Percentiles rank a stretch among this genome's conserved stretches.
These are phyloP conservation scores for Hypomontagnella monticulosa DNA, from an alignment of 495 filamentous ascomycete species.

Conservation along the genomic window DNA sequence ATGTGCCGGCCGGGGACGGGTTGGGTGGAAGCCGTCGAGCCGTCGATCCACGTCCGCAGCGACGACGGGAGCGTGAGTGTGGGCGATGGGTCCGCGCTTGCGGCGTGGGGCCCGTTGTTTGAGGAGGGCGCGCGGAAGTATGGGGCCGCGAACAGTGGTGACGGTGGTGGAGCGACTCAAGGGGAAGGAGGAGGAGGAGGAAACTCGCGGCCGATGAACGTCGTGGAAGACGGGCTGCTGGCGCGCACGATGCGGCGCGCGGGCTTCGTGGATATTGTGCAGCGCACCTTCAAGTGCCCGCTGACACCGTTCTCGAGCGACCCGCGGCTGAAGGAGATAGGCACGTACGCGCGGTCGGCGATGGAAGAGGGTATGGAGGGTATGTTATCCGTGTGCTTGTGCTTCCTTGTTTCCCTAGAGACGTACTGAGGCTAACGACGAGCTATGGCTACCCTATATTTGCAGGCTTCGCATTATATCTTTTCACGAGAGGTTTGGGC, in stretches of 20 bases:
- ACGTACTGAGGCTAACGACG: neutral
- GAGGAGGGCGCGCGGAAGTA: constrained; percentile 15
- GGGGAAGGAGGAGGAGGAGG: neutral
- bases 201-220: constrained; percentile 24
- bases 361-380: constrained; percentile 45
- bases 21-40: constrained; percentile 42
- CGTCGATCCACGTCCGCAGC: constrained; percentile 30
- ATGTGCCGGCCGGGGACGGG: constrained; percentile 37
- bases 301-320: constrained; percentile 62
- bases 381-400: constrained; percentile 11
- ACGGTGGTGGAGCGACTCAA: neutral
- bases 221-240: constrained; percentile 31
- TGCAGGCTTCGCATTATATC: constrained; percentile 39
- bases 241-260: constrained; percentile 49
- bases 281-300: constrained; percentile 61
- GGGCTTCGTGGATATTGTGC: constrained; percentile 60
- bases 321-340: constrained; percentile 60
- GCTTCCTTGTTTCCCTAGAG: neutral
- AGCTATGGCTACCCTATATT: neutral
- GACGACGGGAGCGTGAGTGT: constrained; percentile 42
- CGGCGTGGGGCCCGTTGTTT: constrained; percentile 35
- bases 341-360: constrained; percentile 39
- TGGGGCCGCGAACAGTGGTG: too few species aligned
- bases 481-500: constrained; percentile 42
- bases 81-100: constrained; percentile 28